A percentile compares a stretch with the other conserved stretches of the same genome.
phyloP scores from a whole-genome alignment of 73 alveolate genomes.

The Uronychia setigera region DNA sequence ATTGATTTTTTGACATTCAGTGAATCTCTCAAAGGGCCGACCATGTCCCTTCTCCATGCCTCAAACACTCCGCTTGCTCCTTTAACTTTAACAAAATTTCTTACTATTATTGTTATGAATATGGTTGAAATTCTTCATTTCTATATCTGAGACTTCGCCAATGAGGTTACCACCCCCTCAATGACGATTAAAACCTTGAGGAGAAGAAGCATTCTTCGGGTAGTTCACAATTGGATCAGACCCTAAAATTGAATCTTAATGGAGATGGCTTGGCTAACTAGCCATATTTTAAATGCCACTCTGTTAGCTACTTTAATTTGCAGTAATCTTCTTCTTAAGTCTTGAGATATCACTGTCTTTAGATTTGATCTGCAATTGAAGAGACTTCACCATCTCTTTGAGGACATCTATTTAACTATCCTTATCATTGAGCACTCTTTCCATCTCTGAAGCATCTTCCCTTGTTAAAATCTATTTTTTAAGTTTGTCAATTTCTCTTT shows the following conservation, averaged over 20 bases:
- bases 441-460: not conserved
- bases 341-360: slow-evolving; percentile 14
- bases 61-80: not conserved
- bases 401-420: slow-evolving; percentile 24
- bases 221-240: too few species aligned
- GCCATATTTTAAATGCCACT: not conserved
- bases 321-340: slow-evolving; percentile 4
- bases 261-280: not conserved
- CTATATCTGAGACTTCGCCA: not conserved
- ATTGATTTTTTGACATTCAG: not conserved
- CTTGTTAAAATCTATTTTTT: not conserved
- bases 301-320: not conserved
- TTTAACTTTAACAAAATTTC: not conserved
- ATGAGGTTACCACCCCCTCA: not conserved
- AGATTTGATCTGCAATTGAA: slow-evolving; percentile 9
- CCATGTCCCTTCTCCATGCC: not conserved
- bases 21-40: not conserved
- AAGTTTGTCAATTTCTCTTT: not conserved
- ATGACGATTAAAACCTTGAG: too few species aligned
- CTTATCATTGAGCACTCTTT: slow-evolving; percentile 7
- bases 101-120: too few species aligned
- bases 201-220: too few species aligned
- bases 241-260: not conserved
- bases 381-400: slow-evolving; percentile 39
- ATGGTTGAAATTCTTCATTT: too few species aligned